Base-by-base conservation (phyloP, 768 basidiomycete genomes). In the Hygrophorus pudorinus region DNA sequence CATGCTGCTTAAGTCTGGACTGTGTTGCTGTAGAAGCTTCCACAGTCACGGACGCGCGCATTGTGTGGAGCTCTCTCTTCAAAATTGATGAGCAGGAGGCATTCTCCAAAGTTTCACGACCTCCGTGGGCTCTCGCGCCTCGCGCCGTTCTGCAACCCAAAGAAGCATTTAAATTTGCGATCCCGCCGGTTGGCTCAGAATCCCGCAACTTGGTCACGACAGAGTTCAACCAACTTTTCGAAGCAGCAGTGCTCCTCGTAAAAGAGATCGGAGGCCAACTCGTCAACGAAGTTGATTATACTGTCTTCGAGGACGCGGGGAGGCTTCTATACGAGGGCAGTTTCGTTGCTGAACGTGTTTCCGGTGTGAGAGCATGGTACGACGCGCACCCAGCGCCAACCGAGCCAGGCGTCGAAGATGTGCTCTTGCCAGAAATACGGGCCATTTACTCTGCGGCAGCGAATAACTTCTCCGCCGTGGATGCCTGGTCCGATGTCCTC, bases 291-390 rank as follows among this genome's bases (percentile, higher is more conserved):
- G 35, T 45, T 30, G 34, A 45, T 12, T 45, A 45, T 16, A 37
- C 44, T 14, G 36, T 45, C 35, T 45, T 45, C 17, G 44, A 45
- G 28, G 44, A 45, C 16, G 44, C 44, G 6, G 44, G 44, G 31
- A 45, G 24, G 36, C 35, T 45, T 11, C 16, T 45, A 37, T 45
- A 45, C 18, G 44, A 45, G n/a, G 44, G 44, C 35, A 45, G 44
- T 30, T 45, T 45, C 36, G 44, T 45, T 13, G 44, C 44, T 18
- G 35, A 45, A 38, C 44, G 44, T 16, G 44, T 45, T 27, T 45
- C 44, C 4, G 44, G 44, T 14, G 36, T 45, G 24, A 45, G 21
- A 36, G 44, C 1, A 30, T 45, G 44, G 44, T 45, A 45, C 44
- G 35, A 45, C n/a, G 44, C 44, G 17, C 34, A 45, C 36, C 44